Base-by-base conservation (phyloP, 768 basidiomycete species). In the Pilatotrama ljubarskyi region DNA sequence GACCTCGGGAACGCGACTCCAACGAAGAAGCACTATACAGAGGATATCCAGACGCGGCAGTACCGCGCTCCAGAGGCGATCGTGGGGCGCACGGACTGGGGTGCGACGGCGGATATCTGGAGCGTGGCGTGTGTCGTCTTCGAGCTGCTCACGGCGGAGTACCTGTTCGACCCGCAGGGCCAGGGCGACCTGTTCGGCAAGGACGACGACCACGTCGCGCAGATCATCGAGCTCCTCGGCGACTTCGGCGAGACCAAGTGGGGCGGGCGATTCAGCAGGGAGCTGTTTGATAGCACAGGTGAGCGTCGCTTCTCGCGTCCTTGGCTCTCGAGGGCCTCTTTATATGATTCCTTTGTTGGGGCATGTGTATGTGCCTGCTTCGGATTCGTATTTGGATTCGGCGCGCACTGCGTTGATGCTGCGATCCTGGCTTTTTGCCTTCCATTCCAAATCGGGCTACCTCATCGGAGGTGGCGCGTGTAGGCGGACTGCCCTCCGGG, bases 21-120 rank as follows among this genome's bases (percentile, higher is more conserved):
- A 15, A 87, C 91, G n/a, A 87, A 78, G 65, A 86, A 87, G 67
- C 93, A 96, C 71, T 97, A 85, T 71, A 96, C 94, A 9, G 94
- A 95, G 69, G 94, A 95, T 70, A 96, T 95, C 64, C 95, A 96
- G 76, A 97, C 94, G n/a, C 84, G 94, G 42, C 94, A 96, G 70
- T 97, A 97, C 72, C 88, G 94, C 62, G 84, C 91, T 25, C 94
- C 94, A n/a, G 94, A 97, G 73, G 94, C 93, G 54, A 94, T 97
- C 66, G 77, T 95, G 17, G 94, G 95, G 17, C 84, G 87, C 55
- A 83, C 82, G 36, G 90, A 92, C 65, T 97, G 94, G 94, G 91
- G 87, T 64, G 78, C 84, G 37, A 84, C 88, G 55, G 93, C 84
- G 43, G 94, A 97, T 74, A 84, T 95, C 20, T 97, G 94, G 94